Evolutionary conservation across 768 basidiomycete species (phyloP), one percentile per base, ranked within the genome.

Genomic region (Serendipita sp.): DNA sequence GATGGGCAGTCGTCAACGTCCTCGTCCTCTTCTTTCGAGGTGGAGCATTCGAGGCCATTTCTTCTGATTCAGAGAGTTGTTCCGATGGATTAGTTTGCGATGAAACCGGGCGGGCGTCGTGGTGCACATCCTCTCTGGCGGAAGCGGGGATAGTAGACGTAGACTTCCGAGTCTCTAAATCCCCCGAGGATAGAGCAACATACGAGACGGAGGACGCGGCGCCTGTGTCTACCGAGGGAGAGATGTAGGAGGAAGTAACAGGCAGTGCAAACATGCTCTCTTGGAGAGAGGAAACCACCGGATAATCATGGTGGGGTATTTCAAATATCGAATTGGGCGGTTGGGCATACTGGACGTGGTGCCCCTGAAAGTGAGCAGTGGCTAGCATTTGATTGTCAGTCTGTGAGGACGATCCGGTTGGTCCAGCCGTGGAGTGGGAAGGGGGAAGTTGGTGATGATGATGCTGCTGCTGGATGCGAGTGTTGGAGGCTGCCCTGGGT

Each of bases 1-100:
- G 90, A 70, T 92, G 88, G 5, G 90, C 88, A 7, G 90, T 92
- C 45, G 90, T 92, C 65, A 92, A 77, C 30, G 86, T 88, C 54
- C 88, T 78, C 35, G 90, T 92, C 64, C 90, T 81, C 64, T 72
- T 71, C 37, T 60, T 60, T 35, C 35, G n/a, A 11, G 28, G 56
- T 45, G 16, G 56, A 51, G 48, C 48, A 8, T 5, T 18, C n/a
- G 48, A 18, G 5, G 48, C 8, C n/a, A 18, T n/a, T 8, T 51
- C 48, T 51, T 51, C 48, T n/a, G 7, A n/a, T 32, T n/a, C 48
- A 51, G 41, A 41, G 41, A 7, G 41, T 13, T 41, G 41, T 41
- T 41, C 41, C 7, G 41, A 41, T 41, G 41, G 41, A 41, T 41
- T 41, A 13, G 41, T 41, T 13, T 41, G 41, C 41, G 41, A 41